Base-by-base conservation (phyloP, 345 rosid genomes). In the Populus euphratica region DNA sequence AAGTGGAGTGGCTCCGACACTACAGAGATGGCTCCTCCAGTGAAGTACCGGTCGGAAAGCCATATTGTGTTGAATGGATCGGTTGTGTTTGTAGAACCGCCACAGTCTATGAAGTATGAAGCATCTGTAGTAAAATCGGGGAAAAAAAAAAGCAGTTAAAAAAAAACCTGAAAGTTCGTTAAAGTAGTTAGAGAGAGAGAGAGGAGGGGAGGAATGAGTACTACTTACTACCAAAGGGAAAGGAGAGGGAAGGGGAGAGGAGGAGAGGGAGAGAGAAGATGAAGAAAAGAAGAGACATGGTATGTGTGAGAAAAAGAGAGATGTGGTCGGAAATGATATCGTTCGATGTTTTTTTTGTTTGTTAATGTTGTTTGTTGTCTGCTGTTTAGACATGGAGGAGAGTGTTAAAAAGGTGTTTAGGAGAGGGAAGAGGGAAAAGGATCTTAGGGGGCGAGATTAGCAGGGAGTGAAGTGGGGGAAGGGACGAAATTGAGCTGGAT, bases 1-100 rank as follows among this genome's bases (percentile, higher is more conserved):
- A 96, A 96, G 67, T 76, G 91, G 52, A 96, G 91, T 17, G 99
- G 98, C 88, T 94, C 96, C 63, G 99, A 96, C 63, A 96, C 99
- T 0, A 86, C 85, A 43, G 90, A 77, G 47, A 87, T 41, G 66
- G 79, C 68, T 27, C 99, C 99, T 25, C 97, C 97, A 70, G 96
- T 81, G 93, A 86, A 96, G 81, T 80, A 96, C 0, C 87, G 82
- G 85, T 96, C 99, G 63, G 98, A 81, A 56, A 86, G 84, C 99
- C 99, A 96, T 21, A 94, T 85, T 39, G 87, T 81, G 87, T 90
- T 90, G 91, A 88, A 90, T 5, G 64, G 76, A 84, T 94, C 99
- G 17, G 86, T 83, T 70, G 86, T 81, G 71, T 82, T 79, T 78
- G 84, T 70, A 75, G 78, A 79, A 68, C 91, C 87, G 31, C 99